Evolutionary conservation across 139 green algal genomes (phyloP), one percentile per base, ranked within the genome.

Genomic region (Zygnema cylindricum): DNA sequence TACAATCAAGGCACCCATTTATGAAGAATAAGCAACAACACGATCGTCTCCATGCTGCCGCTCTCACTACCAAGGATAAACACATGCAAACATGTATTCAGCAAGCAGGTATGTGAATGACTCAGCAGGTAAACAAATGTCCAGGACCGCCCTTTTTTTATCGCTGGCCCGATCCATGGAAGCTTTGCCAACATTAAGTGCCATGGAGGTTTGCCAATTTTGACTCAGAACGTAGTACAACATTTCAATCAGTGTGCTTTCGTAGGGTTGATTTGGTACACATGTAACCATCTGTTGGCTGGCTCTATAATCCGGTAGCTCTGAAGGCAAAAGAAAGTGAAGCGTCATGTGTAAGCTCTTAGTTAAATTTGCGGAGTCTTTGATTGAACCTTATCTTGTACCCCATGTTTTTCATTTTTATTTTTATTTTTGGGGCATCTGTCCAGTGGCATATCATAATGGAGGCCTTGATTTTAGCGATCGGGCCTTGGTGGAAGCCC

Each of bases 401-500:
- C 30, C 30, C 30, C 30, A n/a, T n/a, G n/a, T n/a, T n/a, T n/a
- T n/a, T n/a, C n/a, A n/a, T n/a, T n/a, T n/a, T n/a, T 30, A 73
- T 81, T 81, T 40, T 81, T 40, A 21, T 81, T 16, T 81, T 21
- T 81, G 73, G 23, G n/a, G n/a, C n/a, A n/a, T n/a, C 36, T 41
- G 76, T 16, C 23, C 82, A 92, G 88, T 92, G 33, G 88, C 32
- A 32, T 92, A 82, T 42, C 97, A 99, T 88, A 97, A 98, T 88
- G 97, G 97, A 0, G 97, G 96, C 85, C 98, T 99, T 96, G 93
- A 98, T 88, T 38, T 75, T 7, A 33, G 22, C 39, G 75, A 88
- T 75, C 43, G 89, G 25, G 22, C 35, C 22, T 73, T 90, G 23
- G 85, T 92, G 22, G 89, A 92, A 55, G 35, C 35, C 32, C 89